These are phyloP conservation scores for Galerina marginata DNA, from an alignment of 768 basidiomycete genomes.

Conservation along the genomic window DNA sequence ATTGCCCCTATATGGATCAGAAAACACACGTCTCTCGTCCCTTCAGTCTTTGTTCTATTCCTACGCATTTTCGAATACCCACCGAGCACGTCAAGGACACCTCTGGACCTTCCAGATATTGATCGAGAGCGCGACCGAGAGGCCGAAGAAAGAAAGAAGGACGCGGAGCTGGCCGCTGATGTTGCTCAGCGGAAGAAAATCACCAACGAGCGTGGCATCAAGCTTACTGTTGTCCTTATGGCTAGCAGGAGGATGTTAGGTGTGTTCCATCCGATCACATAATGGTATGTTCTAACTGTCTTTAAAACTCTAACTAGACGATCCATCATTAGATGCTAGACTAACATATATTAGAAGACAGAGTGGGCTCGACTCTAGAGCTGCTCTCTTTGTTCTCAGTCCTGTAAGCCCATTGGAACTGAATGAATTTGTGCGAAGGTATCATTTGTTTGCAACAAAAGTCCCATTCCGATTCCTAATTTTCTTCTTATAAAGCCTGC, in stretches of 20 bases:
- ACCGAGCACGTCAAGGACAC: conserved; percentile 48
- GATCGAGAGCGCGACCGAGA: conserved; percentile 63
- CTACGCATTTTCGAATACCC: conserved; percentile 79
- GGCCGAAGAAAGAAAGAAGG: conserved; percentile 72
- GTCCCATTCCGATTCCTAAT: conserved; percentile 1
- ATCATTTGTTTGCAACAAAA: conserved; percentile 3
- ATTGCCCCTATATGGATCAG: conserved; percentile 98
- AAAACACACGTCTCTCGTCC: conserved; percentile 91
- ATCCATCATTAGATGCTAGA: conserved; percentile 80
- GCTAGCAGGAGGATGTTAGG: conserved; percentile 89
- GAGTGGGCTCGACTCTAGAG: conserved; percentile 88
- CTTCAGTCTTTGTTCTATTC: conserved; percentile 93
- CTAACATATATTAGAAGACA: conserved; percentile 88
- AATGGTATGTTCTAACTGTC: background rate
- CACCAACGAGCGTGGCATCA: conserved; percentile 86
- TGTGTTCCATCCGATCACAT: conserved; percentile 39
- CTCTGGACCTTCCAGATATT: conserved; percentile 57
- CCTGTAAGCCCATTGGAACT: conserved; percentile 89
- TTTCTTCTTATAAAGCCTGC: conserved; percentile 57
- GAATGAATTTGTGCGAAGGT: conserved; percentile 89
- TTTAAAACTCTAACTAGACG: conserved; percentile 57
- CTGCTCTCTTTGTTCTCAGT: conserved; percentile 92
- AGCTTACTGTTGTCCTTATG: conserved; percentile 92
- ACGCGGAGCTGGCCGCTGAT: conserved; percentile 79
- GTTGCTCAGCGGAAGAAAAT: conserved; percentile 80